Conservation (phyloP, 495 filamentous ascomycete species). For the Penicillium angulare region DNA sequence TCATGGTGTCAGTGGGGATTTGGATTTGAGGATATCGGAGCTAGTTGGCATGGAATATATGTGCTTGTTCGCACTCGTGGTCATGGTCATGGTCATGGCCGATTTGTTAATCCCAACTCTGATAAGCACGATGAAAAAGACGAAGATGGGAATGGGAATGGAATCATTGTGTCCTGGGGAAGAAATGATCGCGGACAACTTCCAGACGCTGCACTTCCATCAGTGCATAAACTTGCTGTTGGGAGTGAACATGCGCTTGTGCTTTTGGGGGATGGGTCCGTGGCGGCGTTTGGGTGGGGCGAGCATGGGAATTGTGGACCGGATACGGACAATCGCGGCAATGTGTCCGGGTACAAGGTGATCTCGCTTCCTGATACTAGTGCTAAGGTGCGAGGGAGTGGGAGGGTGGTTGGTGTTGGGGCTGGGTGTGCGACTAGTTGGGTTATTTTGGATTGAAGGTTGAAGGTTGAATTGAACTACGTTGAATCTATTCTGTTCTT, state of each 20-base stretch:
- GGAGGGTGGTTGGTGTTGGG: conserved; percentile 55
- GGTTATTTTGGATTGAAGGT: conserved; percentile 56
- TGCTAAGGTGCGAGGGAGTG: conserved; percentile 13
- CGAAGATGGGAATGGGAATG: no score
- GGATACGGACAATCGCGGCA: conserved; percentile 54
- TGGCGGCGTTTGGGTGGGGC: conserved; percentile 90
- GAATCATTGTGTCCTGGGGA: conserved; percentile 56
- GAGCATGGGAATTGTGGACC: conserved; percentile 96
- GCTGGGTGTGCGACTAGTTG: conserved; percentile 92
- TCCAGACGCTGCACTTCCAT: conserved; percentile 55
- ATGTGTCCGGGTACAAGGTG: conserved; percentile 65
- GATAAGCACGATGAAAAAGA: no score
- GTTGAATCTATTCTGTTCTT: no score
- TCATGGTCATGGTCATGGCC: no score
- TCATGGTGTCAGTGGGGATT: conserved; percentile 25
- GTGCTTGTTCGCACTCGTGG: conserved; percentile 38
- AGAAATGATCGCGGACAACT: conserved; percentile 82
- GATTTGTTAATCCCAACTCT: no score
- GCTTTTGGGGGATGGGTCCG: conserved; percentile 53
- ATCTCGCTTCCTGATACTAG: conserved; percentile 47
- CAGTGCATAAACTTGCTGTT: conserved; percentile 58
- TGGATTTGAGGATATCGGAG: conserved; percentile 44
- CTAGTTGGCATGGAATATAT: conserved; percentile 82
- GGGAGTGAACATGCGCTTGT: conserved; percentile 88
- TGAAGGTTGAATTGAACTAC: no score